Evolutionary conservation across 495 filamentous ascomycete species (phyloP).

Genomic region (Cenococcum geophilum): DNA sequence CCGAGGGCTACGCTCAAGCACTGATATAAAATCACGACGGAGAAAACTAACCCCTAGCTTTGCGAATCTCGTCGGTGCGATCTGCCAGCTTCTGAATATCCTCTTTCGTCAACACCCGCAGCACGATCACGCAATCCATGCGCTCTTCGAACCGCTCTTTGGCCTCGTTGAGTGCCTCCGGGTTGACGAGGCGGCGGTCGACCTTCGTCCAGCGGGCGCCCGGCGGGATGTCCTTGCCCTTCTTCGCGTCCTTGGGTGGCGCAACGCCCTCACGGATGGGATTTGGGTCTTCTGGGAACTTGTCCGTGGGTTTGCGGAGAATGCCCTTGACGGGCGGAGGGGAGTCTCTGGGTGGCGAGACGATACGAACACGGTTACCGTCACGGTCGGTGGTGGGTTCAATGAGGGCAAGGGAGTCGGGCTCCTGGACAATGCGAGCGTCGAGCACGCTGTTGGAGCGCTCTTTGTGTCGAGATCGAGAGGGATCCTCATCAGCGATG

Average conservation of each 20-base stretch:
- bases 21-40: not conserved
- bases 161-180: constrained; percentile 65
- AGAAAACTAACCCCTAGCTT: constrained; percentile 52
- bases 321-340: constrained; percentile 56
- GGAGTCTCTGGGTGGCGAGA: constrained; percentile 36
- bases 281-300: constrained; percentile 73
- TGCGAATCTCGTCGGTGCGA: constrained; percentile 59
- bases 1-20: too few species aligned
- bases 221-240: constrained; percentile 62
- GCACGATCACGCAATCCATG: constrained; percentile 76
- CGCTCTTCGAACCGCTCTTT: constrained; percentile 78
- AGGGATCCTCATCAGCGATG: constrained; percentile 11
- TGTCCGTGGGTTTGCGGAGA: constrained; percentile 62
- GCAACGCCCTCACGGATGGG: constrained; percentile 83
- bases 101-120: constrained; percentile 70
- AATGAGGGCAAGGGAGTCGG: constrained; percentile 17
- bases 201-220: constrained; percentile 88
- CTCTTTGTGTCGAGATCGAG: constrained; percentile 16
- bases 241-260: constrained; percentile 71
- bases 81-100: constrained; percentile 75
- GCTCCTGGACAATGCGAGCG: constrained; percentile 21
- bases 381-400: constrained; percentile 5
- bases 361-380: constrained; percentile 36
- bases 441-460: constrained; percentile 19
- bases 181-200: constrained; percentile 74